Percentiles rank a stretch among this genome's conserved stretches.
Conservation (phyloP, 2,329 filamentous ascomycete genomes). For the Zymoseptoria ardabiliae region DNA sequence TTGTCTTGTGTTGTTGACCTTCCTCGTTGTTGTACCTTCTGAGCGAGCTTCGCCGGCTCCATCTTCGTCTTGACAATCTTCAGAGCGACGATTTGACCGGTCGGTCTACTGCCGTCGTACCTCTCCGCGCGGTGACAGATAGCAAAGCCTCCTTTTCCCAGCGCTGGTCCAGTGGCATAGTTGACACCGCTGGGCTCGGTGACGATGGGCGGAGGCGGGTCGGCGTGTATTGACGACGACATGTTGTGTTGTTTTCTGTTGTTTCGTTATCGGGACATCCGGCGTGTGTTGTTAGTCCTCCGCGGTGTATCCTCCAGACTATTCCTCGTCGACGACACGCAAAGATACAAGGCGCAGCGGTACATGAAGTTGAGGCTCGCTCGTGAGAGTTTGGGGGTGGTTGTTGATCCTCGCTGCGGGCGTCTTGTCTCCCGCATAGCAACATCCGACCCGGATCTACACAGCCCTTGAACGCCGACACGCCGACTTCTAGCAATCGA, state of each 20-base stretch:
- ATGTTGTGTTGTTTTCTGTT: conserved; percentile 8
- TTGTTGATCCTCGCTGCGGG: neutral
- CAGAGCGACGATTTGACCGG: conserved; percentile 62
- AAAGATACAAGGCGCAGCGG: neutral
- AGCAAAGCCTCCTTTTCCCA: conserved; percentile 77
- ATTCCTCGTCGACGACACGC: neutral
- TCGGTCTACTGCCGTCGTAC: conserved; percentile 46
- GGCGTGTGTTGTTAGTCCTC: neutral
- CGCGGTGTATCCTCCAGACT: neutral
- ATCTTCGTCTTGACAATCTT: conserved; percentile 81
- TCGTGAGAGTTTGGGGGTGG: neutral
- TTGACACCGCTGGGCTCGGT: conserved; percentile 62
- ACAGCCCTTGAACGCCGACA: neutral
- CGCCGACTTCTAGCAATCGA: neutral
- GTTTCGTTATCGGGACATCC: neutral
- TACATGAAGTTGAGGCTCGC: neutral
- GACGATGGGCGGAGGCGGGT: conserved; percentile 50
- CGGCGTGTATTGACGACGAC: conserved; percentile 41
- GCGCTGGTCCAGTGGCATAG: conserved; percentile 65
- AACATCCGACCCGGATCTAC: neutral
- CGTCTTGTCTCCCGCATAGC: neutral
- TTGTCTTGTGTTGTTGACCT: neutral
- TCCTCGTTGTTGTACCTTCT: conserved; percentile 54
- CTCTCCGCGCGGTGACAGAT: conserved; percentile 70
- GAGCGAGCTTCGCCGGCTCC: conserved; percentile 70